These are phyloP conservation scores for Neoscytalidium dimidiatum DNA, from an alignment of 2,329 filamentous ascomycete species.

Conservation along the genomic window DNA sequence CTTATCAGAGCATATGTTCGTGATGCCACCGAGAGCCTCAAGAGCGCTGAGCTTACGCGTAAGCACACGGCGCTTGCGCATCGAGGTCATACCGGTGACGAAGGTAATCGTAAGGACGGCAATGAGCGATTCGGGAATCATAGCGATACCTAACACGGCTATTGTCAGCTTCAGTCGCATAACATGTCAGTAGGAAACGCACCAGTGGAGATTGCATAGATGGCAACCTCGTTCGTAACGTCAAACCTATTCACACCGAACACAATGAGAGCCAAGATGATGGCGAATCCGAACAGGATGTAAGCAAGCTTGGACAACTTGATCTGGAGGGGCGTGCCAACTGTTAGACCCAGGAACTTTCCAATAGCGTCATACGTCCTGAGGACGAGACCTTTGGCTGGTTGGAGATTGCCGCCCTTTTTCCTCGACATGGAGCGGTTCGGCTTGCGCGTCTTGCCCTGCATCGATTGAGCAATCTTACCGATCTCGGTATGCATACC, in stretches of 20 bases:
- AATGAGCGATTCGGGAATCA: slow-evolving; percentile 34
- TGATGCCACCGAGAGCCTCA: slow-evolving; percentile 39
- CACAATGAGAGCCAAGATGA: slow-evolving; percentile 40
- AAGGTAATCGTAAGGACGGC: slow-evolving; percentile 42
- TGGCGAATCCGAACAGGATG: slow-evolving; percentile 37
- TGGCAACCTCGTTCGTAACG: slow-evolving; percentile 39
- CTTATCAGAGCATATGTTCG: slow-evolving; percentile 55
- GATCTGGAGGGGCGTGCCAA: slow-evolving; percentile 24
- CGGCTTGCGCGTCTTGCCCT: slow-evolving; percentile 51
- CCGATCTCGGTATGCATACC: slow-evolving; percentile 77
- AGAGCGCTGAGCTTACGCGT: slow-evolving; percentile 38
- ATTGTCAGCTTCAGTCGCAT: slow-evolving; percentile 9
- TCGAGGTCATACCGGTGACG: slow-evolving; percentile 38
- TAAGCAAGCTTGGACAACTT: slow-evolving; percentile 25
- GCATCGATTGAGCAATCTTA: slow-evolving; percentile 67
- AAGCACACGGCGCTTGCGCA: slow-evolving; percentile 38
- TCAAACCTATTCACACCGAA: slow-evolving; percentile 38
- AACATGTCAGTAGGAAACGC: neutral
- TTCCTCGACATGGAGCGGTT: slow-evolving; percentile 38
- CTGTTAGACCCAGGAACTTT: slow-evolving; percentile 29
- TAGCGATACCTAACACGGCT: slow-evolving; percentile 37
- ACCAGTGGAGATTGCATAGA: slow-evolving; percentile 39
- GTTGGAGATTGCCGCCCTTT: slow-evolving; percentile 45
- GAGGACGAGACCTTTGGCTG: slow-evolving; percentile 35
- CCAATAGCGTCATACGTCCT: slow-evolving; percentile 23